Evolutionary conservation across 768 basidiomycete species (phyloP), one percentile per base, ranked within the genome.

Genomic region (Hericium rajendrae): DNA sequence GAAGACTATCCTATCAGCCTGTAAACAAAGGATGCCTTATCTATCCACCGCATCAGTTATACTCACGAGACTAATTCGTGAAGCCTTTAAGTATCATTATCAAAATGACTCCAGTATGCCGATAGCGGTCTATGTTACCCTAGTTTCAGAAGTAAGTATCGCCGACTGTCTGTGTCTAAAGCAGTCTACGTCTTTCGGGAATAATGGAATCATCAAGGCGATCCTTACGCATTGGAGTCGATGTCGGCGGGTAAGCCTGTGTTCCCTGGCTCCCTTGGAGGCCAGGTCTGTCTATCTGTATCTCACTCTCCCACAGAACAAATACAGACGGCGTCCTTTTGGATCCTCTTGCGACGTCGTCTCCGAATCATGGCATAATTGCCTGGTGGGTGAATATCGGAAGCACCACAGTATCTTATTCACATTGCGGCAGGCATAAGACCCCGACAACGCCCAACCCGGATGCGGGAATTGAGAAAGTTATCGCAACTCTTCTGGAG

Each of bases 391-490:
- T n/a, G 20, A 18, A 18, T n/a, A 6, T 46, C n/a, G 6, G 20
- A 18, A 20, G 6, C 43, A n/a, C 16, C 43, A n/a, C 16, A 11
- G 26, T 46, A n/a, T 18, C 18, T n/a, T 10, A 46, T 8, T n/a
- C 6, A 10, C 43, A 1, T 8, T 32, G 6, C 32, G 6, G 9
- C 16, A 46, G 43, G 6, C 67, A 64, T 32, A 86, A 86, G 63
- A 71, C 74, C 15, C 74, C 74, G 0, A 86, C 85, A 0, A 85
- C 84, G 0, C 63, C 75, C 6, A 75, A 82, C 55, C 77, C 84
- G 53, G 82, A 83, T 0, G 70, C 69, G 13, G 84, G 85, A 32
- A 85, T 86, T 53, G 79, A 80, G 54, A 58, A 63, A 3, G 82
- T 80, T 0, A 71, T 85, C 18, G 69, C 70, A 12, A 67, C 68